Percentiles rank a stretch among this genome's conserved stretches.
Conservation (phyloP, 441 rosid genomes). For the Adansonia rubrostipa region DNA sequence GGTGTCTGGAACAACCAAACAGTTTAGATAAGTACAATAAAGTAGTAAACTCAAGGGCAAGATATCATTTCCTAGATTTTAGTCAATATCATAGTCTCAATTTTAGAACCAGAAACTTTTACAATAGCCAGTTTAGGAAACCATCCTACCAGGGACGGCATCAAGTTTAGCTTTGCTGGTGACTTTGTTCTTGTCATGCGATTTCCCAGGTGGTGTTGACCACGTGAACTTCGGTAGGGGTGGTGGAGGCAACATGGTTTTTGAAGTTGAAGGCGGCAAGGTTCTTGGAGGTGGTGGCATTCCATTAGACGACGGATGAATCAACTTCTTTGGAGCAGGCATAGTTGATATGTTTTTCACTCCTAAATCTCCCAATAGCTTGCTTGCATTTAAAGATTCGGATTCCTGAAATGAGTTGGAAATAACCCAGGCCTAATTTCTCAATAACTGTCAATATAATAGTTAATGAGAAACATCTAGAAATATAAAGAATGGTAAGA, state of each 20-base stretch:
- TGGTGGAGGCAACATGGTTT: slow-evolving; percentile 36
- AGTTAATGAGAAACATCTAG: background rate
- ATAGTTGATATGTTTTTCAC: slow-evolving; percentile 44
- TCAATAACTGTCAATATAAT: slow-evolving; percentile 27
- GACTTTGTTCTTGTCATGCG: slow-evolving; percentile 32
- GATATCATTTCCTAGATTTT: slow-evolving; percentile 7
- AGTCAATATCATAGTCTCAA: background rate
- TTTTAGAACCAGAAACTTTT: background rate
- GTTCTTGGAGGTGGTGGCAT: slow-evolving; percentile 44
- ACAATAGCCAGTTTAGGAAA: background rate
- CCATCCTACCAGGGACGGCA: slow-evolving; percentile 56
- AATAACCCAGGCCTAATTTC: slow-evolving; percentile 36
- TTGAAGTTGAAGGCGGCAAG: slow-evolving; percentile 44
- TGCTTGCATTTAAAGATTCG: slow-evolving; percentile 40
- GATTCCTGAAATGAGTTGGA: slow-evolving; percentile 50
- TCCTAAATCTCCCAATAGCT: slow-evolving; percentile 31
- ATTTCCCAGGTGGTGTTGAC: slow-evolving; percentile 32
- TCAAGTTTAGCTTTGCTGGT: slow-evolving; percentile 40
- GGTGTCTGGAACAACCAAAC: slow-evolving; percentile 63
- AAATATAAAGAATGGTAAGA: background rate
- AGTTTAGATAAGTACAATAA: background rate
- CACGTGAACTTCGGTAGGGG: slow-evolving; percentile 55
- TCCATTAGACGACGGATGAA: slow-evolving; percentile 42
- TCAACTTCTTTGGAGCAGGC: slow-evolving; percentile 59
- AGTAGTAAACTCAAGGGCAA: background rate